These are phyloP conservation scores for Magnusiomyces ingens DNA, from an alignment of 1,139 yeast genomes.

Conservation along the genomic window DNA sequence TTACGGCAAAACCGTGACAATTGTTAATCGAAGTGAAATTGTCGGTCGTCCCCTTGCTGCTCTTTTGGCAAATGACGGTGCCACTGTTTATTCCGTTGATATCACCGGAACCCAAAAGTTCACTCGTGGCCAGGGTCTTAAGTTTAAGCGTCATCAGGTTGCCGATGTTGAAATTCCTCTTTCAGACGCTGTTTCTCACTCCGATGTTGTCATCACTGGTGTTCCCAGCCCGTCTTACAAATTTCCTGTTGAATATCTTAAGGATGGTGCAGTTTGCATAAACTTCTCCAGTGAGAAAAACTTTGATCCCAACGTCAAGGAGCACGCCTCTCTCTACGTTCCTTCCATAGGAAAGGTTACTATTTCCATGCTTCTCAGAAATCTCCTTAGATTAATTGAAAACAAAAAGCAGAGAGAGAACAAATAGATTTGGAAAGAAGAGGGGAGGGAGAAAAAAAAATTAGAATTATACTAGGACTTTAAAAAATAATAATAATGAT, in stretches of 20 bases:
- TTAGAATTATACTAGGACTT: too few species aligned
- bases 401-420: constrained; percentile 38
- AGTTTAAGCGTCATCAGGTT: constrained; percentile 76
- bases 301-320: constrained; percentile 71
- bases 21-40: constrained; percentile 89
- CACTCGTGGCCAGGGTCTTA: constrained; percentile 89
- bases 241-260: constrained; percentile 73
- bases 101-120: constrained; percentile 80
- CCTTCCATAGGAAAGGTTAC: constrained; percentile 97
- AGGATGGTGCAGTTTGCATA: constrained; percentile 84
- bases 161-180: constrained; percentile 51
- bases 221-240: constrained; percentile 80
- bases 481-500: too few species aligned
- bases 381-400: constrained; percentile 69
- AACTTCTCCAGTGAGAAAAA: constrained; percentile 87
- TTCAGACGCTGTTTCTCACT: constrained; percentile 59
- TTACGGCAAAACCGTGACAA: constrained; percentile 84
- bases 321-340: constrained; percentile 81
- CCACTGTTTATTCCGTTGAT: constrained; percentile 89
- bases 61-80: constrained; percentile 92
- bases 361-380: constrained; percentile 85
- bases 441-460: too few species aligned
- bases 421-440: too few species aligned
- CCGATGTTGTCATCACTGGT: constrained; percentile 93
- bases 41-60: constrained; percentile 98